Evolutionary conservation across 164 flowering plant species (phyloP).

Genomic region (Vitis amurensis): DNA sequence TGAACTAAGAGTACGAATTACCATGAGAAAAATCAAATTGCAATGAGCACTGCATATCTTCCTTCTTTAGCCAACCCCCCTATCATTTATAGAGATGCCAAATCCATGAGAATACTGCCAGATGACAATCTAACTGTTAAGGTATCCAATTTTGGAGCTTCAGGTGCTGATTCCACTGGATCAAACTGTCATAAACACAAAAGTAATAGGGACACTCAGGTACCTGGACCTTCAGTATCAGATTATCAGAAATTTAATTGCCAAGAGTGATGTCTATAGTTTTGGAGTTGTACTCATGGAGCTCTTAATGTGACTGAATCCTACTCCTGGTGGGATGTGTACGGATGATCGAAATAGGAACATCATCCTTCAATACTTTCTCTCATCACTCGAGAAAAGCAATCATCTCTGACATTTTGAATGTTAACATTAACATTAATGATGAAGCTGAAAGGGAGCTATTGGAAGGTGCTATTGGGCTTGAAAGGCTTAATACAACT

Average conservation of each 20-base stretch:
- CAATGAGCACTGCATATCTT: constrained; percentile 15
- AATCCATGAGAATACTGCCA: background rate
- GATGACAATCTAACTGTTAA: constrained; percentile 5
- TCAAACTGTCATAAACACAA: background rate
- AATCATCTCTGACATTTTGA: background rate
- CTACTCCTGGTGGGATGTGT: background rate
- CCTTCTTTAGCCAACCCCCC: constrained; percentile 1
- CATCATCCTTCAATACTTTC: background rate
- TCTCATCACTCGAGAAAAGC: background rate
- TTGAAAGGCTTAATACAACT: background rate
- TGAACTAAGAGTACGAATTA: constrained; percentile 22
- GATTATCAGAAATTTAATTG: background rate
- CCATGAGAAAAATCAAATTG: constrained; percentile 98
- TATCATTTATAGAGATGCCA: constrained; percentile 11
- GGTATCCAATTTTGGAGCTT: constrained; percentile 10
- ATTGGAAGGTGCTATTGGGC: background rate
- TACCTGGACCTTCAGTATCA: constrained; percentile 10
- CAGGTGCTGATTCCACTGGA: background rate
- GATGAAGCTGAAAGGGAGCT: constrained; percentile 5
- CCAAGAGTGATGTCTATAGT: constrained; percentile 7
- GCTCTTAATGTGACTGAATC: constrained; percentile 5
- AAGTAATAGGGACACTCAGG: constrained; percentile 5
- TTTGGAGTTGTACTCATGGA: constrained; percentile 14
- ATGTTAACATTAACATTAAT: background rate
- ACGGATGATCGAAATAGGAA: background rate